phyloP scores from a whole-genome alignment of 768 basidiomycete genomes.

The Rhizopogon roseolus region DNA sequence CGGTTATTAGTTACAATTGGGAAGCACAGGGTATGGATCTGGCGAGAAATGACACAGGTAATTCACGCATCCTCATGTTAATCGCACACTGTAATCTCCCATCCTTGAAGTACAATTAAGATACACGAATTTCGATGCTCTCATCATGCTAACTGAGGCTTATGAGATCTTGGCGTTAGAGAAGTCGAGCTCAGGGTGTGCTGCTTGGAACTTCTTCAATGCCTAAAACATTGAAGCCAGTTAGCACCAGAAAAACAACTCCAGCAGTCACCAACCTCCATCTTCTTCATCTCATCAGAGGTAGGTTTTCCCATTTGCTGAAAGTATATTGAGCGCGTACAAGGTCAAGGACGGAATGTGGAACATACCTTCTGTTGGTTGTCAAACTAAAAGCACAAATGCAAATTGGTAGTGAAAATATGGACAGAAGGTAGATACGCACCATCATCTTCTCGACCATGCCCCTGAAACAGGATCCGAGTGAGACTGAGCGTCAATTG shows the following conservation, averaged over 20 bases:
- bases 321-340: slow-evolving; percentile 3
- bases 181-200: slow-evolving; percentile 94
- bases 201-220: slow-evolving; percentile 82
- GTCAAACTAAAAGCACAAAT: slow-evolving; percentile 31
- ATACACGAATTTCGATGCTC: background rate
- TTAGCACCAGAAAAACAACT: background rate
- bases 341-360: background rate
- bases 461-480: slow-evolving; percentile 44
- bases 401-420: background rate
- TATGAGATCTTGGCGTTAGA: slow-evolving; percentile 86
- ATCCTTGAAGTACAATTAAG: background rate
- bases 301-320: slow-evolving; percentile 96
- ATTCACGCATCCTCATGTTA: background rate
- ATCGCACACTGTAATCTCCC: background rate
- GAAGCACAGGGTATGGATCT: slow-evolving; percentile 21
- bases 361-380: slow-evolving; percentile 37
- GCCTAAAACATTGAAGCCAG: slow-evolving; percentile 39
- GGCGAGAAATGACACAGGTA: slow-evolving; percentile 16
- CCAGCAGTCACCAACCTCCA: slow-evolving; percentile 52
- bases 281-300: slow-evolving; percentile 90
- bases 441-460: slow-evolving; percentile 99
- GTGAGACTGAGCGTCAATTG: background rate
- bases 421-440: slow-evolving; percentile 23
- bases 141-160: background rate
- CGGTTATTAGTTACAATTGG: slow-evolving; percentile 17